These are phyloP conservation scores for Xylaria nigripes DNA, from an alignment of 495 filamentous ascomycete genomes.

Conservation along the genomic window DNA sequence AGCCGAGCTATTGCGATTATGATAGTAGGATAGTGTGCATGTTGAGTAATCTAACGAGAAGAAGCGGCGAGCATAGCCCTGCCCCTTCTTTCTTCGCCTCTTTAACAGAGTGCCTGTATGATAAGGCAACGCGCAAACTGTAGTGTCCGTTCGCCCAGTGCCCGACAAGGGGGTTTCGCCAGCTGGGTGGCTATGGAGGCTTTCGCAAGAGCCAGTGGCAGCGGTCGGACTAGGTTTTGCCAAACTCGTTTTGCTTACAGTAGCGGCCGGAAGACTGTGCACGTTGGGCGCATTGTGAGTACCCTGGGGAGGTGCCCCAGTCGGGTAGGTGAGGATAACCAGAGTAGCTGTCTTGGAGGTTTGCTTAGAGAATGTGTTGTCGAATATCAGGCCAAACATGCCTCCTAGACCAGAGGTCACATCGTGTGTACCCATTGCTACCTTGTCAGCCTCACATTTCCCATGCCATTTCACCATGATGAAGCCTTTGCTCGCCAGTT, in stretches of 20 bases:
- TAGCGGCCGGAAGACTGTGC: constrained; percentile 37
- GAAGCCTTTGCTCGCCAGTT: constrained; percentile 75
- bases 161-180: constrained; percentile 24
- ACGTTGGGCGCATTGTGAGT: constrained; percentile 57
- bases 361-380: constrained; percentile 97
- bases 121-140: constrained; percentile 37
- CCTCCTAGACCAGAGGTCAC: constrained; percentile 64
- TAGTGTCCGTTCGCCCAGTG: constrained; percentile 28
- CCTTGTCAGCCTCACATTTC: constrained; percentile 92
- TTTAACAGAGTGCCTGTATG: constrained; percentile 81
- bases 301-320: constrained; percentile 69
- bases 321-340: constrained; percentile 88
- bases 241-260: constrained; percentile 43
- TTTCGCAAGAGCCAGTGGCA: constrained; percentile 46
- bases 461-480: constrained; percentile 83
- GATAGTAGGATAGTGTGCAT: constrained; percentile 90
- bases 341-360: constrained; percentile 90
- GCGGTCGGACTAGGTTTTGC: constrained; percentile 36
- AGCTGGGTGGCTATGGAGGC: constrained; percentile 42
- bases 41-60: constrained; percentile 91
- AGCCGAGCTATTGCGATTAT: constrained; percentile 82
- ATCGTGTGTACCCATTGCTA: constrained; percentile 83
- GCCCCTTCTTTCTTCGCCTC: constrained; percentile 81
- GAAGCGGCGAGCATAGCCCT: constrained; percentile 86
- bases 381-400: constrained; percentile 94